These are phyloP conservation scores for Neonectria coccinea DNA, from an alignment of 2,329 filamentous ascomycete genomes.

Conservation along the genomic window DNA sequence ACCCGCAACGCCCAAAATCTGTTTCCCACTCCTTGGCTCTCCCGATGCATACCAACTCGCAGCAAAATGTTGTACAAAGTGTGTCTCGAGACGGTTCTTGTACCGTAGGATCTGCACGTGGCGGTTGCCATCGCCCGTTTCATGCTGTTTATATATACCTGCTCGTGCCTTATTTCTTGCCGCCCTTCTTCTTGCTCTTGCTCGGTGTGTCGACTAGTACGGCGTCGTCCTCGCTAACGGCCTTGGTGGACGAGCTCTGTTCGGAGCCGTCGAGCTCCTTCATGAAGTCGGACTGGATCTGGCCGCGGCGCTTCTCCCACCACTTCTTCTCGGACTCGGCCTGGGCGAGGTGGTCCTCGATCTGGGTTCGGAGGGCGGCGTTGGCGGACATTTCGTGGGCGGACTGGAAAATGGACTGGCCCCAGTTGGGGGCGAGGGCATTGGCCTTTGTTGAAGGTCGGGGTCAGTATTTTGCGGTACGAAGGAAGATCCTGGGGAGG, in stretches of 20 bases:
- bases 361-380: slow-evolving; percentile 76
- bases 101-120: slow-evolving; percentile 6
- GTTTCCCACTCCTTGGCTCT: slow-evolving; percentile 9
- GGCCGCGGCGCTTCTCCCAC: slow-evolving; percentile 87
- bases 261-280: slow-evolving; percentile 81
- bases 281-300: slow-evolving; percentile 82
- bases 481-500: neutral
- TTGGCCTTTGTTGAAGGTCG: slow-evolving; percentile 75
- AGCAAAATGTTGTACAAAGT: slow-evolving; percentile 26
- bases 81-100: slow-evolving; percentile 13
- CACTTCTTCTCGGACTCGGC: slow-evolving; percentile 82
- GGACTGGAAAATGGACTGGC: slow-evolving; percentile 94
- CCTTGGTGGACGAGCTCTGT: slow-evolving; percentile 56
- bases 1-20: slow-evolving; percentile 27
- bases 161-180: slow-evolving; percentile 55
- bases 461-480: slow-evolving; percentile 16
- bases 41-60: slow-evolving; percentile 13
- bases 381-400: slow-evolving; percentile 97
- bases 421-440: slow-evolving; percentile 88
- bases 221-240: slow-evolving; percentile 58
- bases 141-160: slow-evolving; percentile 10
- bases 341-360: slow-evolving; percentile 80
- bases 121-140: neutral
- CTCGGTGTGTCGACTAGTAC: slow-evolving; percentile 78
- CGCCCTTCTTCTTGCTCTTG: slow-evolving; percentile 70